phyloP scores from a whole-genome alignment of 805 yeast species.

The Starmerella bombicola region DNA sequence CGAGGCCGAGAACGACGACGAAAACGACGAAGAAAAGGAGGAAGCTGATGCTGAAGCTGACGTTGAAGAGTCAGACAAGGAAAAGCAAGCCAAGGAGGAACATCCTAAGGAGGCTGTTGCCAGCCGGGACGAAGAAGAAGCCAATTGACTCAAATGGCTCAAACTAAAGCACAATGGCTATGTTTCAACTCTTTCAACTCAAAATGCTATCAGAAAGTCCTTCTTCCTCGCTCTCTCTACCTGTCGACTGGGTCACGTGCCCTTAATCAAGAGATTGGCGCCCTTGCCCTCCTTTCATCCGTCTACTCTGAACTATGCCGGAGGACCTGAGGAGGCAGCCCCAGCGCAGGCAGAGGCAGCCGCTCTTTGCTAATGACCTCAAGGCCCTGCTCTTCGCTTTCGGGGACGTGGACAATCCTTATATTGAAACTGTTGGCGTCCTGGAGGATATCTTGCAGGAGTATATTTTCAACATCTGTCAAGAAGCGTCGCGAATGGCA shows the following conservation, averaged over 20 bases:
- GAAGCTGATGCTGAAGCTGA: background rate
- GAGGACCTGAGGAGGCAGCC: conserved; percentile 9
- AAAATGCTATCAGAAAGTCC: no score
- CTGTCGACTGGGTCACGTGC: no score
- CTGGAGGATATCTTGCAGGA: conserved; percentile 56
- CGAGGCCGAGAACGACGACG: conserved; percentile 9
- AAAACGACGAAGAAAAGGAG: conserved; percentile 1
- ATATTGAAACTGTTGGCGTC: conserved; percentile 50
- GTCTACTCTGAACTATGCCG: conserved; percentile 3
- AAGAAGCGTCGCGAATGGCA: conserved; percentile 41
- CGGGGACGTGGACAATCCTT: conserved; percentile 60
- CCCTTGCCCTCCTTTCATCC: no score
- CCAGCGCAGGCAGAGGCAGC: conserved; percentile 15
- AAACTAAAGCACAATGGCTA: no score
- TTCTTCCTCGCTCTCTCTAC: no score
- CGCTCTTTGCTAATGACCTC: conserved; percentile 34
- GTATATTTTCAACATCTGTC: conserved; percentile 49
- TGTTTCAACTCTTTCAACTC: no score
- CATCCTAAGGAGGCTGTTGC: no score
- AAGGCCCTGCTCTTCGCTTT: conserved; percentile 54
- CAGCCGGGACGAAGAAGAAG: no score
- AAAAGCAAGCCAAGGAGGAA: no score
- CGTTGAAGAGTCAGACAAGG: conserved; percentile 2
- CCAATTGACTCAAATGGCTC: no score
- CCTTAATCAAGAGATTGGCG: no score